Percentiles rank a stretch among this genome's conserved stretches.
Conservation (phyloP, 495 filamentous ascomycete species). For the Opeltia flavorubescens region DNA sequence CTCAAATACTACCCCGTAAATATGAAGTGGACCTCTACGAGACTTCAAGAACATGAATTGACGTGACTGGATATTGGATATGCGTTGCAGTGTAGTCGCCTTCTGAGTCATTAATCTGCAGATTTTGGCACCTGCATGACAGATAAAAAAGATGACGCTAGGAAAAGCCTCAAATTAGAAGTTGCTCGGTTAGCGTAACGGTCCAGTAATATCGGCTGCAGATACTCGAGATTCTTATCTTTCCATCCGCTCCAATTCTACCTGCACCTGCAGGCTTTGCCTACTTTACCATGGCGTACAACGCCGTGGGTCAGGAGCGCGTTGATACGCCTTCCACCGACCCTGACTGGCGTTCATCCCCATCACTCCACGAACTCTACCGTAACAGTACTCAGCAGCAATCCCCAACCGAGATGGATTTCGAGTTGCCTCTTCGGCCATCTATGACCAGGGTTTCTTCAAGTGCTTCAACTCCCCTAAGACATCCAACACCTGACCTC, state of each 20-base stretch:
- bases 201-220: not conserved
- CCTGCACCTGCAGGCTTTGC: not conserved
- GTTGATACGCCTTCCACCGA: conserved; percentile 27
- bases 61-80: too few relatives aligned
- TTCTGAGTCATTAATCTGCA: too few relatives aligned
- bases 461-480: conserved; percentile 26
- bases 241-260: conserved; percentile 2
- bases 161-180: too few relatives aligned
- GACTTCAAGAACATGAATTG: too few relatives aligned
- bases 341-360: not conserved
- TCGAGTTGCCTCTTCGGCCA: conserved; percentile 25
- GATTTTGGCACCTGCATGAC: too few relatives aligned
- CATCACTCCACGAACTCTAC: not conserved
- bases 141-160: too few relatives aligned
- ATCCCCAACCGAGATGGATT: conserved; percentile 8
- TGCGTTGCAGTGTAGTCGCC: too few relatives aligned
- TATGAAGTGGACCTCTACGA: too few relatives aligned
- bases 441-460: conserved; percentile 24
- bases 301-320: conserved; percentile 30
- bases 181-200: too few relatives aligned
- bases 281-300: conserved; percentile 30
- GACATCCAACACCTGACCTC: conserved; percentile 64
- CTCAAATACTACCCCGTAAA: not conserved
- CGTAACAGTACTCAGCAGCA: conserved; percentile 13
- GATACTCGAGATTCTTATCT: not conserved